These are phyloP conservation scores for Colletotrichum graminicola DNA, from an alignment of 2,329 filamentous ascomycete genomes.

Conservation along the genomic window DNA sequence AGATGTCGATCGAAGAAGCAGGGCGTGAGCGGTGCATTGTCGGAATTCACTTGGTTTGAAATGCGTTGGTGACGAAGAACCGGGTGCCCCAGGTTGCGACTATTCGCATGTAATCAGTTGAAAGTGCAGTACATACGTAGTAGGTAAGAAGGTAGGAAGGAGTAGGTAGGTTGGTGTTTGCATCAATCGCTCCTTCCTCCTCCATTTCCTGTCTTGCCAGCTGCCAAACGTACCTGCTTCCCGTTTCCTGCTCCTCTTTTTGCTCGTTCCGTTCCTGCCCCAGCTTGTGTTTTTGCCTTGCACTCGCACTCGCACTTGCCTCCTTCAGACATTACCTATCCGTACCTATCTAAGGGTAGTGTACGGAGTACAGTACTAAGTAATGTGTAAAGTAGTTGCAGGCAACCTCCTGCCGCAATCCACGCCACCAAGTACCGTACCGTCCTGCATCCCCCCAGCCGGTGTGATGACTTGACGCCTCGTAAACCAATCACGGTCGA, in stretches of 20 bases:
- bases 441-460: not conserved
- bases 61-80: not conserved
- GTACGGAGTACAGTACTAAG: no score
- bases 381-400: no score
- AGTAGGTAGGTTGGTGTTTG: no score
- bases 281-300: not conserved
- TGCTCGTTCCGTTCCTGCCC: not conserved
- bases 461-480: constrained; percentile 26
- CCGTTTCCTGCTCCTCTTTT: not conserved
- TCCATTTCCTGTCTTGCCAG: not conserved
- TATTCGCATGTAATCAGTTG: no score
- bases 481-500: constrained; percentile 22
- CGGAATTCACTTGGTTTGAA: not conserved
- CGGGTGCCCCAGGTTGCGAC: not conserved
- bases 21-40: not conserved
- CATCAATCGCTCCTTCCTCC: not conserved
- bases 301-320: no score
- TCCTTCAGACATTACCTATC: not conserved
- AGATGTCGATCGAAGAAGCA: not conserved
- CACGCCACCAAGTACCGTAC: not conserved
- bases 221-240: not conserved
- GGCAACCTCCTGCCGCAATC: constrained; percentile 2
- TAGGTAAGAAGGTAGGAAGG: no score
- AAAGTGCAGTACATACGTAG: no score
- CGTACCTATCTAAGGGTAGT: no score